These are phyloP conservation scores for Coelastrella sp. DNA, from an alignment of 139 green algal genomes.

Conservation along the genomic window DNA sequence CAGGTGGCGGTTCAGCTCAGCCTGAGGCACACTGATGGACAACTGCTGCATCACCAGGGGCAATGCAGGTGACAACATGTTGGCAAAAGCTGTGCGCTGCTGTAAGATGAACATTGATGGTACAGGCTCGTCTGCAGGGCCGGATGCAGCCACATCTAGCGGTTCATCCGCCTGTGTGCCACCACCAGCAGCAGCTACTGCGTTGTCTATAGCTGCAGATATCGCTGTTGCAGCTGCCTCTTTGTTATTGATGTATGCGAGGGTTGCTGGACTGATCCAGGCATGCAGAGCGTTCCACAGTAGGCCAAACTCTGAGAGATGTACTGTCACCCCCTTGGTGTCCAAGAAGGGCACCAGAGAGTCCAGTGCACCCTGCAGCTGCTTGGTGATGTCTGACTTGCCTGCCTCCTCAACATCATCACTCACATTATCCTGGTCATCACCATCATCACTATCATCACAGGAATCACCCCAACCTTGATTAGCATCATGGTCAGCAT, in stretches of 20 bases:
- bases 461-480: too few relatives aligned
- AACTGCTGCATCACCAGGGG: conserved; percentile 13
- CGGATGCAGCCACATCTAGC: background rate
- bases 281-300: conserved; percentile 31
- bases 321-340: conserved; percentile 26
- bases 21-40: background rate
- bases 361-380: background rate
- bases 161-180: background rate
- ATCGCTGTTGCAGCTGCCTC: background rate
- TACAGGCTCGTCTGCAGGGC: background rate
- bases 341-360: conserved; percentile 35
- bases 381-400: background rate
- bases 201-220: background rate
- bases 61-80: conserved; percentile 18
- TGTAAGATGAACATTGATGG: background rate
- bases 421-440: background rate
- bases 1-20: conserved; percentile 9
- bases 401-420: background rate
- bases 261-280: conserved; percentile 10
- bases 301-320: conserved; percentile 40
- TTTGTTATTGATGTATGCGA: conserved; percentile 9
- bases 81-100: conserved; percentile 25
- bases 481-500: too few relatives aligned
- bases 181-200: background rate
- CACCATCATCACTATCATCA: background rate